Base-by-base conservation (phyloP, 1,139 yeast genomes). In the Sugiyamaella xylanicola region DNA sequence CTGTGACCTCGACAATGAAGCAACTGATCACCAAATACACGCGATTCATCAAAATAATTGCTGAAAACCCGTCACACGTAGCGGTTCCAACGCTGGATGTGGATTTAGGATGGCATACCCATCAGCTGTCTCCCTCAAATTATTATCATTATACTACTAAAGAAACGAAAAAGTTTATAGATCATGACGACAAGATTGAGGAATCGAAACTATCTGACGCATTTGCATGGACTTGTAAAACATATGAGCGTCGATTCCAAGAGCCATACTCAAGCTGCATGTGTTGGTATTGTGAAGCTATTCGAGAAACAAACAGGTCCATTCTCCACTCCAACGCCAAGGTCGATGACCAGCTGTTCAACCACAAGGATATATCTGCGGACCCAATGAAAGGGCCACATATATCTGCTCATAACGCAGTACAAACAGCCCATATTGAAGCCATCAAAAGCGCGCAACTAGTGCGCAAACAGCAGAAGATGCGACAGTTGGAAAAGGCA, bases 71-170 rank as follows among this genome's bases (percentile, higher is more conserved):
- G 9, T 52, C 43, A 8, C 36, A 45, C 16, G 60, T 66, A 53
- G 61, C 70, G 20, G 73, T 75, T 1, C 78, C 79, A 0, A 73
- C 78, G 0, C 63, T 75, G 53, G 79, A 76, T 54, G 70, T 76
- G 32, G 78, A 76, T 56, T 63, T 76, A 42, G 64, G 72, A 0
- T 75, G 79, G 78, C 77, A 73, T 55, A 74, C 78, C 7, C 77
- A 75, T 57, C 77, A 72, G 56, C 63, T 75, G 29, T 61, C 67
- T 2, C 66, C 70, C 43, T 52, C 47, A 17, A 60, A 60, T 22
- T 75, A 76, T 59, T 64, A 65, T 46, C 50, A 61, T 1, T 68
- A 65, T 51, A 69, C 72, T 48, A 50, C 56, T 27, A 42, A 45
- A 4, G 45, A 21, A 3, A 53, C 59, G n/a, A 61, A 59, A 16